These are phyloP conservation scores for Capsella bursapastoris DNA, from an alignment of 345 rosid species.

Conservation along the genomic window DNA sequence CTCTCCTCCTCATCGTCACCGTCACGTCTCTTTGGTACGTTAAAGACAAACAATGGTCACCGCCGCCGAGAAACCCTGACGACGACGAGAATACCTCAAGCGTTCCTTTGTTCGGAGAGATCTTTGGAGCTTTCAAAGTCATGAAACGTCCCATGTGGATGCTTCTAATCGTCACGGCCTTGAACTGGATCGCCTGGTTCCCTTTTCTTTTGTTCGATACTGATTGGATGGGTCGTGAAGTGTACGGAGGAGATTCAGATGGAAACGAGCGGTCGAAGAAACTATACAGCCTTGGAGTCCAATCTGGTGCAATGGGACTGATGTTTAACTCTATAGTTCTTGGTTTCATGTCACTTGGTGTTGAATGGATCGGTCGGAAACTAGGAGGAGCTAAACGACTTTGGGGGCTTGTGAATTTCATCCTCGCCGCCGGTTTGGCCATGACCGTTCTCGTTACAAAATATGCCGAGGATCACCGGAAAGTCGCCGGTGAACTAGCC, in stretches of 20 bases:
- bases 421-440: conserved; percentile 60
- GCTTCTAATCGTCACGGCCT: conserved; percentile 63
- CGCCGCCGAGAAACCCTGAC: neutral
- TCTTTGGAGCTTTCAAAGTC: conserved; percentile 52
- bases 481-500: conserved; percentile 10
- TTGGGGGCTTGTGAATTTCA: conserved; percentile 73
- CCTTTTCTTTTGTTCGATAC: conserved; percentile 84
- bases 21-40: conserved; percentile 54
- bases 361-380: conserved; percentile 51
- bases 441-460: conserved; percentile 61
- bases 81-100: neutral
- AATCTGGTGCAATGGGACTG: conserved; percentile 77
- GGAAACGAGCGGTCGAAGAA: conserved; percentile 37
- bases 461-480: conserved; percentile 53
- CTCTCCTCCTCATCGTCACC: conserved; percentile 54
- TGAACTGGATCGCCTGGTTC: conserved; percentile 94
- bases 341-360: conserved; percentile 59
- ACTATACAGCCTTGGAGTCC: conserved; percentile 65
- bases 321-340: conserved; percentile 72
- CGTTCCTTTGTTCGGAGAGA: conserved; percentile 46
- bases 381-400: conserved; percentile 59
- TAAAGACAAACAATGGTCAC: conserved; percentile 49
- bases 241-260: conserved; percentile 69
- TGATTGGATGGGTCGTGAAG: conserved; percentile 94
- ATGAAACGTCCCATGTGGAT: conserved; percentile 74